Conservation (phyloP, 768 basidiomycete species). For the Kondoa malvinella region DNA sequence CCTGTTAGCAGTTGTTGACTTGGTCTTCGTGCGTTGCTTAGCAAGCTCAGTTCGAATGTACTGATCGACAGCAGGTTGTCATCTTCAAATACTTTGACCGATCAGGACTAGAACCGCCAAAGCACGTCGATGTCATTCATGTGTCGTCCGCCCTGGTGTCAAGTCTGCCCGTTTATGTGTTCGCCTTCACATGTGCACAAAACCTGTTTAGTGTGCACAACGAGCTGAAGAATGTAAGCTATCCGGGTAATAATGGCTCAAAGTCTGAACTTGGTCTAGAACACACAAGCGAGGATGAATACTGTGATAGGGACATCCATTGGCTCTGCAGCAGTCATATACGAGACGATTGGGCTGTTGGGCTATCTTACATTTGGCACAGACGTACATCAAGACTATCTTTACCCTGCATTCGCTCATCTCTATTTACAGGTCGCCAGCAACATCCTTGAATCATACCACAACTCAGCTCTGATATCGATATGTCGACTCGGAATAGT, state of each 20-base stretch:
- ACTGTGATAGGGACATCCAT: slow-evolving; percentile 72
- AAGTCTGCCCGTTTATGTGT: slow-evolving; percentile 83
- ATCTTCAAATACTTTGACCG: slow-evolving; percentile 61
- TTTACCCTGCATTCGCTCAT: neutral
- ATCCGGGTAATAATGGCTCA: neutral
- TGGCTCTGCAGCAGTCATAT: slow-evolving; percentile 61
- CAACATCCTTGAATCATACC: slow-evolving; percentile 30
- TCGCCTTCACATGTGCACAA: slow-evolving; percentile 72
- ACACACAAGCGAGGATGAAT: slow-evolving; percentile 71
- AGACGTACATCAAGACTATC: slow-evolving; percentile 60
- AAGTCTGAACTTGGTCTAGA: slow-evolving; percentile 28
- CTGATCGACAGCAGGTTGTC: slow-evolving; percentile 37
- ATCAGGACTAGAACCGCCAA: slow-evolving; percentile 45
- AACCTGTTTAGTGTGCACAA: slow-evolving; percentile 79
- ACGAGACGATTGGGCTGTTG: slow-evolving; percentile 55
- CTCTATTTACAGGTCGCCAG: neutral
- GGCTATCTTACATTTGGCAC: slow-evolving; percentile 28
- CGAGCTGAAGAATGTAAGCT: slow-evolving; percentile 45
- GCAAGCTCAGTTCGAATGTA: neutral
- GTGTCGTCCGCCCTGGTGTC: slow-evolving; percentile 62
- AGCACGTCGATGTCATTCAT: slow-evolving; percentile 53
- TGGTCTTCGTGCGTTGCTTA: slow-evolving; percentile 11
- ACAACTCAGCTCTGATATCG: slow-evolving; percentile 75
- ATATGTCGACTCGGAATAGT: slow-evolving; percentile 85
- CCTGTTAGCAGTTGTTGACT: slow-evolving; percentile 53